phyloP scores from a whole-genome alignment of 495 filamentous ascomycete species.

The Aspergillus baeticus region DNA sequence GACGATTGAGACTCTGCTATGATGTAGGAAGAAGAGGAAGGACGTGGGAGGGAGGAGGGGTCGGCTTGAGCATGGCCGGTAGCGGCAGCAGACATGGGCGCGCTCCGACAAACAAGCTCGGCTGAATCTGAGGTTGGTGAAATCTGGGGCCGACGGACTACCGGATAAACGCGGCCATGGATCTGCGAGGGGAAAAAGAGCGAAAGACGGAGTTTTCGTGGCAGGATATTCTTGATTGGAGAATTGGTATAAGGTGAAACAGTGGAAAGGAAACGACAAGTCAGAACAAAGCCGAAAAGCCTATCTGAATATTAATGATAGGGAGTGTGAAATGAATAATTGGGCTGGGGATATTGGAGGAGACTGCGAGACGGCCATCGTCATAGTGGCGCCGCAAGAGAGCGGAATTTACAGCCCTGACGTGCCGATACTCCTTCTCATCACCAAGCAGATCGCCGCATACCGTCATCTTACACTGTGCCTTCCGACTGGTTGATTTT shows the following conservation, averaged over 20 bases:
- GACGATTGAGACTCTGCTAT: constrained; percentile 16
- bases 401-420: constrained; percentile 28
- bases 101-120: constrained; percentile 7
- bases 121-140: constrained; percentile 10
- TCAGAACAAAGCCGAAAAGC: neutral
- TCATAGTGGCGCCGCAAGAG: constrained; percentile 17
- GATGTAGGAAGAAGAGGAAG: constrained; percentile 4
- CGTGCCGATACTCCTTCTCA: constrained; percentile 38
- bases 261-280: neutral
- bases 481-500: constrained; percentile 19
- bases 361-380: neutral
- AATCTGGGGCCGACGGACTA: constrained; percentile 30
- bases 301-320: neutral
- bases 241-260: neutral
- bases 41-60: constrained; percentile 9
- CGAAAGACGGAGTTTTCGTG: neutral
- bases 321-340: neutral
- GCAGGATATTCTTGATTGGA: neutral
- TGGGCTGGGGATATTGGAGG: neutral
- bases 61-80: constrained; percentile 32
- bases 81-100: constrained; percentile 31
- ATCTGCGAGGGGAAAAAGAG: constrained; percentile 2
- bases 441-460: constrained; percentile 2
- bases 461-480: constrained; percentile 22
- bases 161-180: constrained; percentile 29